Evolutionary conservation across 163 green algal genomes (phyloP).

Genomic region (Scenedesmus sp.): DNA sequence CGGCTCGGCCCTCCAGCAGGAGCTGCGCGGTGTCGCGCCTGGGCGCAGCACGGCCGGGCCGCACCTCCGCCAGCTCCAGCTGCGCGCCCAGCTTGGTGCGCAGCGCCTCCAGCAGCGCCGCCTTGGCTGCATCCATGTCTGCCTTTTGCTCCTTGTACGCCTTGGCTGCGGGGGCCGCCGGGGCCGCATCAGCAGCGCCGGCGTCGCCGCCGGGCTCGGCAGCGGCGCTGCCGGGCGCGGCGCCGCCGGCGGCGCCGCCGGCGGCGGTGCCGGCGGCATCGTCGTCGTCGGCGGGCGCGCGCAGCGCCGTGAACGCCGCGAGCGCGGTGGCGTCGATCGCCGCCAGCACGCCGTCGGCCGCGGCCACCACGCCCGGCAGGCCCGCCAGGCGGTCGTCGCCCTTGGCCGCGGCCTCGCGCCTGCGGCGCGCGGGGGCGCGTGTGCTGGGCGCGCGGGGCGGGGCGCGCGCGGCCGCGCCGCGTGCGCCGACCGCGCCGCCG

Average conservation of each 20-base stretch:
- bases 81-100: conserved; percentile 59
- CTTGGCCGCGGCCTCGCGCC: conserved; percentile 16
- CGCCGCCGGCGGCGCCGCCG: not conserved
- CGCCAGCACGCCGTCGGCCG: conserved; percentile 49
- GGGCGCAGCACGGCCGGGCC: not conserved
- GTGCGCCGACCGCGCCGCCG: not conserved
- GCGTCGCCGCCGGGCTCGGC: not conserved
- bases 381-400: not conserved
- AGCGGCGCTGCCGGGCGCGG: not conserved
- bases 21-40: too few species aligned
- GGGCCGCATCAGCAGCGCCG: not conserved
- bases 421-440: not conserved
- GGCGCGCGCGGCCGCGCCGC: not conserved
- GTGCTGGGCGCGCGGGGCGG: too few species aligned
- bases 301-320: conserved; percentile 41
- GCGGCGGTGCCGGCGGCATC: not conserved
- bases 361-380: conserved; percentile 36
- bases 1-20: too few species aligned
- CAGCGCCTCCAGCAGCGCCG: conserved; percentile 76
- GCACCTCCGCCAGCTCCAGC: conserved; percentile 55
- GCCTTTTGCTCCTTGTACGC: conserved; percentile 47
- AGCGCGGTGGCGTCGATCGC: conserved; percentile 50
- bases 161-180: not conserved
- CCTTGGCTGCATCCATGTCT: conserved; percentile 70
- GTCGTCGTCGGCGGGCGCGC: conserved; percentile 24